Percentiles rank a stretch among this genome's conserved stretches.
These are phyloP conservation scores for Alternaria triticina DNA, from an alignment of 2,329 filamentous ascomycete genomes.

Conservation along the genomic window DNA sequence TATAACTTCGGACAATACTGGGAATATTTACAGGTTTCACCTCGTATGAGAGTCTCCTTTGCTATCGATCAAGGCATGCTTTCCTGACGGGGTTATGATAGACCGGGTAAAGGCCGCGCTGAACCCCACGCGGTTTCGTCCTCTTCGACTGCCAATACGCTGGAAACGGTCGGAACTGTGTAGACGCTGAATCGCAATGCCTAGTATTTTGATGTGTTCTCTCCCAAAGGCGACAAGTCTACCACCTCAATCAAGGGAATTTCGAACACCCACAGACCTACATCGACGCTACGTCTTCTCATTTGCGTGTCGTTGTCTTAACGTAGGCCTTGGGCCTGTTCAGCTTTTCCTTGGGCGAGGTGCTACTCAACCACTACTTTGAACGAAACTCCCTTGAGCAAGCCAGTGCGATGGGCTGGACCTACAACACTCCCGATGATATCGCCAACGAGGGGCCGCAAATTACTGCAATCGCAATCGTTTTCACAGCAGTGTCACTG, in stretches of 20 bases:
- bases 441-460: conserved; percentile 9
- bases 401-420: conserved; percentile 15
- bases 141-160: not conserved
- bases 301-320: not conserved
- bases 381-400: not conserved
- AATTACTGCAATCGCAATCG: conserved; percentile 10
- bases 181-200: not conserved
- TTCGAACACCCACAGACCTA: not conserved
- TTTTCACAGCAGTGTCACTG: conserved; percentile 11
- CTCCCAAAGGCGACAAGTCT: not conserved
- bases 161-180: not conserved
- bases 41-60: not conserved
- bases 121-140: not conserved
- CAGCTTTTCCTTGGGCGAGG: not conserved
- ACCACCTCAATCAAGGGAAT: not conserved
- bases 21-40: not conserved
- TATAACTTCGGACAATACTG: not conserved
- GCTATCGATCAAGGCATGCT: not conserved
- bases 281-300: not conserved
- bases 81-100: not conserved
- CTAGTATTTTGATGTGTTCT: not conserved
- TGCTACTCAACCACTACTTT: not conserved
- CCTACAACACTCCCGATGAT: conserved; percentile 14
- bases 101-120: not conserved
- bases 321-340: not conserved